phyloP scores from a whole-genome alignment of 306 rosid species.

The Dalbergia cochinchinensis region DNA sequence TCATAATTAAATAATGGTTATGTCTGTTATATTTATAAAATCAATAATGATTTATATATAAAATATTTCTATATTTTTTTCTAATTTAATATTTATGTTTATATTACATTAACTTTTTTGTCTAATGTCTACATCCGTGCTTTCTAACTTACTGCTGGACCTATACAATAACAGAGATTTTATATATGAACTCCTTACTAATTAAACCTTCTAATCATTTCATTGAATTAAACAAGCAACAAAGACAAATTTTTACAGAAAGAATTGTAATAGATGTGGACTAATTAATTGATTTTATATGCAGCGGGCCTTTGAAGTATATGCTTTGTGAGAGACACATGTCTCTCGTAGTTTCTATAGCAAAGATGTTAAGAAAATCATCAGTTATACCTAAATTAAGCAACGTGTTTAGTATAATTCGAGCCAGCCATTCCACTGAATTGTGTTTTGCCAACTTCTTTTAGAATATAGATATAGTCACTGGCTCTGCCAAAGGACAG shows the following conservation, averaged over 20 bases:
- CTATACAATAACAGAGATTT: no score
- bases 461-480: conserved; percentile 24
- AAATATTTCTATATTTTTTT: no score
- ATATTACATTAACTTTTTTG: no score
- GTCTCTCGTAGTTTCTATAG: conserved; percentile 21
- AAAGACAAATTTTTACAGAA: background rate
- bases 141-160: no score
- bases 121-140: no score
- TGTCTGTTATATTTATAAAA: no score
- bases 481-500: conserved; percentile 30
- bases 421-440: conserved; percentile 6
- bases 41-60: no score
- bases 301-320: conserved; percentile 11
- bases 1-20: no score
- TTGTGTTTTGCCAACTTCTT: conserved; percentile 21
- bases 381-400: background rate
- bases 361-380: background rate
- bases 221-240: background rate
- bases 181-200: background rate
- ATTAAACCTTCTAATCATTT: background rate
- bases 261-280: background rate
- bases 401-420: conserved; percentile 23
- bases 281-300: background rate
- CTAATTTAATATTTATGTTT: no score
- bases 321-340: conserved; percentile 28